Evolutionary conservation across 345 rosid species (phyloP).

Genomic region (Camelina laxa): DNA sequence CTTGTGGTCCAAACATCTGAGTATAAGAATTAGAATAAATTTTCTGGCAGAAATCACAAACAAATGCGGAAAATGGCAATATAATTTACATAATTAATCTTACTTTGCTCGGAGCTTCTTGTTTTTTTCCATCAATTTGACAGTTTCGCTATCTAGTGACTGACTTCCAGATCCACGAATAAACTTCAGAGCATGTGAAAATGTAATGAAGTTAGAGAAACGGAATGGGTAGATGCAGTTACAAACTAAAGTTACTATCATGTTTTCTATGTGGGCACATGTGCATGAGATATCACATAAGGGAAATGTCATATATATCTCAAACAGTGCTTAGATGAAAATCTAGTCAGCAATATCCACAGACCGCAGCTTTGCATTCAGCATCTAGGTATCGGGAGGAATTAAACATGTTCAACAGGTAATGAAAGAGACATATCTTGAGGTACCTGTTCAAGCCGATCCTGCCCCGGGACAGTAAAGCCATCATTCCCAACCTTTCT

Average conservation of each 20-base stretch:
- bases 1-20: constrained; percentile 75
- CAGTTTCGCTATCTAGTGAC: constrained; percentile 45
- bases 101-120: constrained; percentile 66
- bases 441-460: constrained; percentile 52
- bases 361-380: constrained; percentile 6
- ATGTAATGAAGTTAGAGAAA: constrained; percentile 26
- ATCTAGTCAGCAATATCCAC: neutral
- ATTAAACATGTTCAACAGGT: constrained; percentile 8
- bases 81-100: constrained; percentile 41
- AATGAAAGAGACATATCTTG: constrained; percentile 24
- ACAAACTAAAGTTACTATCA: constrained; percentile 29
- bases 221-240: neutral
- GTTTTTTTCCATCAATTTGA: constrained; percentile 66
- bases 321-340: constrained; percentile 7
- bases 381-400: constrained; percentile 9
- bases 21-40: neutral
- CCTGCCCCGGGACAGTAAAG: constrained; percentile 31
- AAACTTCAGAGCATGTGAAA: constrained; percentile 29
- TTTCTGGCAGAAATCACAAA: neutral
- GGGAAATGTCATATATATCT: constrained; percentile 1
- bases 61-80: neutral
- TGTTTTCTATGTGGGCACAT: constrained; percentile 16
- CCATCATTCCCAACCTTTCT: constrained; percentile 42
- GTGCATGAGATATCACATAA: neutral
- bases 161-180: constrained; percentile 38